These are phyloP conservation scores for Gardenia jasminoides DNA, from an alignment of 257 asterid genomes.

Conservation along the genomic window DNA sequence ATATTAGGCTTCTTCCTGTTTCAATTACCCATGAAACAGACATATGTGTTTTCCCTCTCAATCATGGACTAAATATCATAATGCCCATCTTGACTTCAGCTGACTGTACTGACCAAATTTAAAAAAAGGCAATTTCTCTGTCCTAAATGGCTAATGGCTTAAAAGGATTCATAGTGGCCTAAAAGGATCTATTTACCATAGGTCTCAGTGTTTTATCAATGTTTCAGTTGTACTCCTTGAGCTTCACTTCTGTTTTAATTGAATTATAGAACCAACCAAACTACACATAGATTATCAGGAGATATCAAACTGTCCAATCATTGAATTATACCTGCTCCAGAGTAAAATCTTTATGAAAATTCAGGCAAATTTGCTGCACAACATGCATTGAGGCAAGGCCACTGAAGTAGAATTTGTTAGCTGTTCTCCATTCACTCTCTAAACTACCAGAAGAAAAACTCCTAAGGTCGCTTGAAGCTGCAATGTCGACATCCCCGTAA, in stretches of 20 bases:
- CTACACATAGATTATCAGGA: neutral
- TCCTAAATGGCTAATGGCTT: neutral
- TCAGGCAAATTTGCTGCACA: constrained; percentile 59
- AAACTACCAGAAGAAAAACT: constrained; percentile 28
- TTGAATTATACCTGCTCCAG: constrained; percentile 58
- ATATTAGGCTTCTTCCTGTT: neutral
- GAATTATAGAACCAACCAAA: neutral
- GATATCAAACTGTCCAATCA: neutral
- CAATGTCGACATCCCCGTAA: constrained; percentile 23
- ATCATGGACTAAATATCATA: too few relatives aligned
- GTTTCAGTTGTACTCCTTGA: neutral
- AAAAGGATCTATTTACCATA: too few relatives aligned
- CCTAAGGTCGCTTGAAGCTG: constrained; percentile 25
- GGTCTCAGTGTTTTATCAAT: too few relatives aligned
- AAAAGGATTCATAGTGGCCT: too few relatives aligned
- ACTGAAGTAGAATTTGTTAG: constrained; percentile 79
- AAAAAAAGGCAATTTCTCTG: neutral
- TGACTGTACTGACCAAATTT: too few relatives aligned
- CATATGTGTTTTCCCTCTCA: too few relatives aligned
- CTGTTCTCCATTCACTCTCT: constrained; percentile 55
- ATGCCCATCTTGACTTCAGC: too few relatives aligned
- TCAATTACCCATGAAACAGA: neutral
- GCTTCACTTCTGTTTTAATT: neutral
- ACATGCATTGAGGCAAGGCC: constrained; percentile 61
- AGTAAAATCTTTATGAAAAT: constrained; percentile 78